Percentiles rank a stretch among this genome's conserved stretches.
Conservation (phyloP, 805 yeast species). For the Wickerhamomyces sydowiorum region DNA sequence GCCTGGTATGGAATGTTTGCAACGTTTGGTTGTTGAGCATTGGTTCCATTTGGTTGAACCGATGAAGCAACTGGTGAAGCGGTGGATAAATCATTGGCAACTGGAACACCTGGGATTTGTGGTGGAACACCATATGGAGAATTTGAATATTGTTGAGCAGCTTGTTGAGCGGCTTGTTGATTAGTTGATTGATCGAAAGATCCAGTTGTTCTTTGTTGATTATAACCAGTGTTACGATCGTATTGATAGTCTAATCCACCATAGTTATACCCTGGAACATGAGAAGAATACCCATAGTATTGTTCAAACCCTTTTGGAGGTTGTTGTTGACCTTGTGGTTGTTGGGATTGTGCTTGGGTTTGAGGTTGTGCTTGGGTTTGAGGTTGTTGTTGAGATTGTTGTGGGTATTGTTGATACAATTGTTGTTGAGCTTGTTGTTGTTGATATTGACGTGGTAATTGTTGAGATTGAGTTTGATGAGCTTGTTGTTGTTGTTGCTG, state of each 20-base stretch:
- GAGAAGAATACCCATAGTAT: constrained; percentile 3
- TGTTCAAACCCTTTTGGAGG: constrained; percentile 21
- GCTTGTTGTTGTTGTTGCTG: constrained; percentile 4
- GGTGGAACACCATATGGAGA: constrained; percentile 22
- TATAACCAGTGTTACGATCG: neutral
- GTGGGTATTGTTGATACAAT: constrained; percentile 4
- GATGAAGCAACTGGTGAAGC: constrained; percentile 24
- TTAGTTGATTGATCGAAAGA: too few species aligned
- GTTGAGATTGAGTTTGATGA: constrained; percentile 3
- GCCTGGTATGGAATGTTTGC: constrained; percentile 19
- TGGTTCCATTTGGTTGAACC: constrained; percentile 19
- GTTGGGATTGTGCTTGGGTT: constrained; percentile 2
- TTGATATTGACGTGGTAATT: constrained; percentile 2
- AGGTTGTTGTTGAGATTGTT: constrained; percentile 11
- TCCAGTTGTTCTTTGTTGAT: too few species aligned
- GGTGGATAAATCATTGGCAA: constrained; percentile 4
- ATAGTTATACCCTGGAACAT: constrained; percentile 1
- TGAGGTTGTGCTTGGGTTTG: constrained; percentile 8
- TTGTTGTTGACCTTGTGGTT: constrained; percentile 11
- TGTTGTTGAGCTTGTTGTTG: constrained; percentile 15
- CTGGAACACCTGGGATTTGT: constrained; percentile 9
- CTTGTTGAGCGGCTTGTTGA: constrained; percentile 11
- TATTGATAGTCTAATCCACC: neutral
- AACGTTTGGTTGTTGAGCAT: constrained; percentile 15
- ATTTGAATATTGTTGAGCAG: constrained; percentile 17